Base-by-base conservation (phyloP, 169 alveolate species). In the Plasmodium gonderi region DNA sequence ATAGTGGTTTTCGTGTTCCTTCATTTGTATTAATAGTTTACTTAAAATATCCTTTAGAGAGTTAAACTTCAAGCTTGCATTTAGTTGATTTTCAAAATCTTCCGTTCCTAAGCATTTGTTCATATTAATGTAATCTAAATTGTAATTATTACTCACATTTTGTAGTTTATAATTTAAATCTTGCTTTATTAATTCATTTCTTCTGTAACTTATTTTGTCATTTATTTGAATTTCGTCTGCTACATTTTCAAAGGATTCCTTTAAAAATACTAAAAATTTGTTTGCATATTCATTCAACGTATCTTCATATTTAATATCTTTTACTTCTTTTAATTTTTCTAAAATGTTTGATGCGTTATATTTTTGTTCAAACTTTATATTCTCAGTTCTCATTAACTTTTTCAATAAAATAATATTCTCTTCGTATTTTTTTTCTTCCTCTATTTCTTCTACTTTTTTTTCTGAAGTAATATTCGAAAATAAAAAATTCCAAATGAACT, bases 221-320 rank as follows among this genome's bases (percentile, higher is more conserved):
- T 83, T 83, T 72, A 83, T 83, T 72, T 83, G 92, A 83, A 83
- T 83, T 83, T 83, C 92, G 5, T 83, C 83, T 29, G 92, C 85
- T 49, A 83, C 83, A 45, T 83, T 83, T 83, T 72, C 92, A 83
- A 83, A 83, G 23, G 92, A 83, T 47, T 47, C 83, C 42, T 83
- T 83, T 83, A 83, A 83, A 83, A 83, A 83, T 47, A 23, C 64
- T 83, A 83, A 83, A 51, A 83, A 83, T 11, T 83, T 83, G 23
- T 83, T 83, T 69, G 83, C 92, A 83, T 83, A 83, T 44, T 83
- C 83, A 69, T 83, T 69, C 38, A 83, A 83, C n/a, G 64, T 72
- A 69, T 83, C 92, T 44, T 83, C 92, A 83, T 83, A 83, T 76
- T 72, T 44, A 69, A 83, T 47, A 83, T 72, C 92, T 23, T 83